Base-by-base conservation (phyloP, 352 stramenopile species). In the Plasmopara halstedii region DNA sequence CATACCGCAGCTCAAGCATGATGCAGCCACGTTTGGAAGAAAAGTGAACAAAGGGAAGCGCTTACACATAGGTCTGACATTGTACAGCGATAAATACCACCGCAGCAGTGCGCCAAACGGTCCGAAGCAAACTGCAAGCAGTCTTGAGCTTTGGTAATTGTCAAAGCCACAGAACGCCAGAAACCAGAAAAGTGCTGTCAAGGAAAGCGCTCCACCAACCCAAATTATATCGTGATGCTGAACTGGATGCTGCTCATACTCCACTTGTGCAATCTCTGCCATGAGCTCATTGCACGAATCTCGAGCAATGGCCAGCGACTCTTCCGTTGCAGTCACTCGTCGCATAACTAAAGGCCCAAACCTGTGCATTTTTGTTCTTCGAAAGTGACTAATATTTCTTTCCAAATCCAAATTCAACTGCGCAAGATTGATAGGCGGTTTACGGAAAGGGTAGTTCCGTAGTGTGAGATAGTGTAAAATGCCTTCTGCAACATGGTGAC, bases 31-130 rank as follows among this genome's bases (percentile, higher is more conserved):
- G 42, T 85, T 85, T 5, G 70, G 68, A n/a, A 66, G n/a, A 42
- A 85, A 78, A 29, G 73, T 85, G 40, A 63, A 80, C 17, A 82
- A 44, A n/a, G 73, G 73, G 29, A 85, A 78, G n/a, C 56, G 50
- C 34, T 75, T 79, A 39, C 58, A 83, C 36, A 46, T 43, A 4
- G 71, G 60, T 27, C 62, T 56, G 43, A 42, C 61, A 52, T 85
- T 85, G 41, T 60, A 56, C 29, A 82, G 36, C 20, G 70, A 83
- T 27, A 85, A 57, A 22, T 71, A 73, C 47, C 67, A 85, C 10
- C 73, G 70, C 32, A 79, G 35, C 29, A 83, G 42, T 20, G 73
- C 73, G 17, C 73, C 73, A 26, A 85, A 77, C 0, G 70, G 65
- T n/a, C 62, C 73, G 34, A 83, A 63, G 43, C 65, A 77, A n/a